Conservation (phyloP, 2,329 filamentous ascomycete species). For the Xylaria polymorpha region DNA sequence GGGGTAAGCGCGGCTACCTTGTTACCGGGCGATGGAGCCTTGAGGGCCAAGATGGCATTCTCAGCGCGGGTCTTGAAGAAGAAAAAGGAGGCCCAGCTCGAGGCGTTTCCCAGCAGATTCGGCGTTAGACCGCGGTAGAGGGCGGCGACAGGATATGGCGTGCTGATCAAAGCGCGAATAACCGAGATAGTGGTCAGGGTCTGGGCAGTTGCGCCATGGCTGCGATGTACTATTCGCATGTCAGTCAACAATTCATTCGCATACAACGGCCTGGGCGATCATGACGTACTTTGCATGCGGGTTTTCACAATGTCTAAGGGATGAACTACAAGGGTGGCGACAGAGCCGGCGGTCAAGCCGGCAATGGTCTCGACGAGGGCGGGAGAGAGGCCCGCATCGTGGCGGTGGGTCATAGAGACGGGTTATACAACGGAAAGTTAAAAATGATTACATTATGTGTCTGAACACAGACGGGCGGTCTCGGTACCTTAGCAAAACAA, state of each 20-base stretch:
- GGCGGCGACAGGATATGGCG: slow-evolving; percentile 70
- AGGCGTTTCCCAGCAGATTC: slow-evolving; percentile 90
- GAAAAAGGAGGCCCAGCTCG: slow-evolving; percentile 94
- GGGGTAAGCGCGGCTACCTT: slow-evolving; percentile 60
- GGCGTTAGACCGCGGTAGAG: slow-evolving; percentile 91
- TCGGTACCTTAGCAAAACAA: background rate
- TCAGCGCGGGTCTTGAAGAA: slow-evolving; percentile 74
- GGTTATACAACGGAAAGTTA: background rate
- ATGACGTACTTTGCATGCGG: slow-evolving; percentile 80
- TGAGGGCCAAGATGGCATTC: slow-evolving; percentile 55
- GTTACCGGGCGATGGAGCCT: slow-evolving; percentile 34
- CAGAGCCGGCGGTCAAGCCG: slow-evolving; percentile 87
- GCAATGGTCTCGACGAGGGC: slow-evolving; percentile 88
- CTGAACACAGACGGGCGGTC: background rate
- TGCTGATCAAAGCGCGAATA: slow-evolving; percentile 60
- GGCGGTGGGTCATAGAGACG: slow-evolving; percentile 58
- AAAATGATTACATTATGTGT: slow-evolving; percentile 30
- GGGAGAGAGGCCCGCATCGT: slow-evolving; percentile 73
- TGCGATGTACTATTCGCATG: slow-evolving; percentile 60
- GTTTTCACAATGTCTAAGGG: slow-evolving; percentile 98
- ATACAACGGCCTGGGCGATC: background rate
- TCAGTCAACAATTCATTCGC: slow-evolving; percentile 33
- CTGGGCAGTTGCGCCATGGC: slow-evolving; percentile 52
- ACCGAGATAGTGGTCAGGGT: slow-evolving; percentile 63
- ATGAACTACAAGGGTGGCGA: slow-evolving; percentile 88